Conservation (phyloP, 2,329 filamentous ascomycete genomes). For the Incumbomyces lentus region DNA sequence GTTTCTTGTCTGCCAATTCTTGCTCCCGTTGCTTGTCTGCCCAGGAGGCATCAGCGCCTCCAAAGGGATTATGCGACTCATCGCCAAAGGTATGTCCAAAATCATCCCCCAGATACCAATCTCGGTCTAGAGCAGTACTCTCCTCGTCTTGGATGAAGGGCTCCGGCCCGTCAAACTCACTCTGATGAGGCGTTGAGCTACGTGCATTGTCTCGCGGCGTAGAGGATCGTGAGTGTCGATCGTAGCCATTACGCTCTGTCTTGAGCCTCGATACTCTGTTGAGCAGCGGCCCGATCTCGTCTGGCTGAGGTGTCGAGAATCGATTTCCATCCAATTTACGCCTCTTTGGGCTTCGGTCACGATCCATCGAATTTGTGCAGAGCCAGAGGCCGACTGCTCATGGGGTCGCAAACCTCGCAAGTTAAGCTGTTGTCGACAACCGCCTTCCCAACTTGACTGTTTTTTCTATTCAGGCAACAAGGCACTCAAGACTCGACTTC, state of each 20-base stretch:
- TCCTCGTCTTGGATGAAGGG: constrained; percentile 56
- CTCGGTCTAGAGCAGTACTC: constrained; percentile 66
- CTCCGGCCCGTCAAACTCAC: constrained; percentile 53
- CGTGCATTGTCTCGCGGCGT: constrained; percentile 25
- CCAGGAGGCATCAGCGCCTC: constrained; percentile 59
- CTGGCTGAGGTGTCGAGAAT: constrained; percentile 41
- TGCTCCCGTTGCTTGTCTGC: constrained; percentile 67
- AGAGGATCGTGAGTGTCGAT: constrained; percentile 23
- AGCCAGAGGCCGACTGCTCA: no score
- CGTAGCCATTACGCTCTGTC: constrained; percentile 16
- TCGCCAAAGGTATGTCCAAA: constrained; percentile 78
- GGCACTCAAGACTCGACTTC: not conserved
- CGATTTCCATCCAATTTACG: constrained; percentile 57
- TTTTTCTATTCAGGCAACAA: not conserved
- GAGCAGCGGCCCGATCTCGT: constrained; percentile 30
- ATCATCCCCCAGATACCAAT: constrained; percentile 88
- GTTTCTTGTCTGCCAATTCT: constrained; percentile 69
- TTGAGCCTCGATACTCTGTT: constrained; percentile 29
- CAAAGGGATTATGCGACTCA: constrained; percentile 87
- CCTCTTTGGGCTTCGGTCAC: constrained; percentile 49
- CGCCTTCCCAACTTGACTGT: no score
- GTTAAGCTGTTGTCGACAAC: no score
- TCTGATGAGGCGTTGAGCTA: constrained; percentile 35
- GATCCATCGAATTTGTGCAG: constrained; percentile 25
- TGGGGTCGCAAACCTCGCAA: no score